Evolutionary conservation across 768 basidiomycete species (phyloP).

Genomic region (Mycena albidolilacea): DNA sequence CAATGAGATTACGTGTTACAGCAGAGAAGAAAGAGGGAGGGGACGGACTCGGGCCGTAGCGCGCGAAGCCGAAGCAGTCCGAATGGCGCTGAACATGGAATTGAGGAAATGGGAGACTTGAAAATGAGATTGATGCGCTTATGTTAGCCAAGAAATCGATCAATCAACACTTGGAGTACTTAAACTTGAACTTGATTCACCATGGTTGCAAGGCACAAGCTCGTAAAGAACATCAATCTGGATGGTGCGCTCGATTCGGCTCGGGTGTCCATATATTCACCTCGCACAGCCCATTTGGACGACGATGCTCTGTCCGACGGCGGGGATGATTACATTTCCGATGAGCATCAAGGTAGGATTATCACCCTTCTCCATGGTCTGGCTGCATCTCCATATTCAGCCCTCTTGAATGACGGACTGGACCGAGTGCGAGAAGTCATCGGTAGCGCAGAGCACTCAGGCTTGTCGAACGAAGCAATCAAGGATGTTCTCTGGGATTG

Average conservation of each 20-base stretch:
- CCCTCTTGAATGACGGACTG: slow-evolving; percentile 79
- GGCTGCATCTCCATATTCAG: slow-evolving; percentile 49
- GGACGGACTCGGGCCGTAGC: slow-evolving; percentile 16
- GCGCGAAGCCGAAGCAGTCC: slow-evolving; percentile 48
- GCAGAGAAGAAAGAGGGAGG: background rate
- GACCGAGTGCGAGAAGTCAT: slow-evolving; percentile 78
- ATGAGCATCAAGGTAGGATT: slow-evolving; percentile 81
- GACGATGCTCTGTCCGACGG: slow-evolving; percentile 83
- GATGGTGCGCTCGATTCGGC: slow-evolving; percentile 60
- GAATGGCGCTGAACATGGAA: slow-evolving; percentile 68
- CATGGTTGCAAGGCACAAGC: slow-evolving; percentile 92
- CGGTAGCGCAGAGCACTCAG: slow-evolving; percentile 75
- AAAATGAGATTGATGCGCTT: slow-evolving; percentile 6
- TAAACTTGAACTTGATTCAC: background rate
- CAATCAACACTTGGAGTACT: background rate
- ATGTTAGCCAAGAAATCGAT: background rate
- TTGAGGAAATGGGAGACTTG: background rate
- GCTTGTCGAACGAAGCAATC: slow-evolving; percentile 82
- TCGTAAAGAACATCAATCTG: slow-evolving; percentile 89
- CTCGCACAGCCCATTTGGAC: slow-evolving; percentile 83
- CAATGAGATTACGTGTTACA: background rate
- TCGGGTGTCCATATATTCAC: background rate
- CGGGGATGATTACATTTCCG: slow-evolving; percentile 85
- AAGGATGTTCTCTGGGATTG: slow-evolving; percentile 88
- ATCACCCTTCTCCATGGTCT: slow-evolving; percentile 32